Percentiles rank a stretch among this genome's conserved stretches.
Conservation (phyloP, 1,139 yeast genomes). For the Yamadazyma blattariae region DNA sequence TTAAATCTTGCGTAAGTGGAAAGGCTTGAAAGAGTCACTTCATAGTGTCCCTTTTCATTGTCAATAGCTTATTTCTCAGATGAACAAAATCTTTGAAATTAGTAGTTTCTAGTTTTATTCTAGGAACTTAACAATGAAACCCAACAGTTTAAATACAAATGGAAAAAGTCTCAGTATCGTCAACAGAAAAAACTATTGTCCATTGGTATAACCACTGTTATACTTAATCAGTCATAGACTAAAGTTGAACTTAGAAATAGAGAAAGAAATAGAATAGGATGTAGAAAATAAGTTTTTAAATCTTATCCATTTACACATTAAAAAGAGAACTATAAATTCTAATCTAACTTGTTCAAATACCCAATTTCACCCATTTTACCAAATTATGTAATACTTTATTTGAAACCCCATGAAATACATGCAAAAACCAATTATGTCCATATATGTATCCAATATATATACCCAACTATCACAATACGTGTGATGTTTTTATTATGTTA, state of each 20-base stretch:
- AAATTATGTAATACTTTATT: neutral
- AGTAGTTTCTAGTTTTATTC: neutral
- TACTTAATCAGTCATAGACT: neutral
- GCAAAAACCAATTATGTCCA: neutral
- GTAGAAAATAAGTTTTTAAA: neutral
- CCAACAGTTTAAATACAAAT: neutral
- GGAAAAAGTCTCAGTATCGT: neutral
- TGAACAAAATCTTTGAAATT: neutral
- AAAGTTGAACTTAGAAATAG: neutral
- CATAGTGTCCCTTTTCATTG: neutral
- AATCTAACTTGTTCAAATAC: neutral
- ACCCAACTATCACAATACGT: neutral
- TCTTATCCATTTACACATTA: neutral
- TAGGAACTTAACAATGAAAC: neutral
- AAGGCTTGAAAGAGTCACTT: too few species aligned
- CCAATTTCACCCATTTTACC: neutral
- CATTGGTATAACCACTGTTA: neutral
- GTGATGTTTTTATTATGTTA: neutral
- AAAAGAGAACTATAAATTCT: neutral
- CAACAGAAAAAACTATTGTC: neutral
- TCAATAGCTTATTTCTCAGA: neutral
- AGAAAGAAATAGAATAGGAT: neutral
- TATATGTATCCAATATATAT: neutral
- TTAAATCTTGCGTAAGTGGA: too few species aligned
- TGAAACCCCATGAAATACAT: neutral